Evolutionary conservation across 768 basidiomycete genomes (phyloP).

Genomic region (Gloeophyllum trabeum): DNA sequence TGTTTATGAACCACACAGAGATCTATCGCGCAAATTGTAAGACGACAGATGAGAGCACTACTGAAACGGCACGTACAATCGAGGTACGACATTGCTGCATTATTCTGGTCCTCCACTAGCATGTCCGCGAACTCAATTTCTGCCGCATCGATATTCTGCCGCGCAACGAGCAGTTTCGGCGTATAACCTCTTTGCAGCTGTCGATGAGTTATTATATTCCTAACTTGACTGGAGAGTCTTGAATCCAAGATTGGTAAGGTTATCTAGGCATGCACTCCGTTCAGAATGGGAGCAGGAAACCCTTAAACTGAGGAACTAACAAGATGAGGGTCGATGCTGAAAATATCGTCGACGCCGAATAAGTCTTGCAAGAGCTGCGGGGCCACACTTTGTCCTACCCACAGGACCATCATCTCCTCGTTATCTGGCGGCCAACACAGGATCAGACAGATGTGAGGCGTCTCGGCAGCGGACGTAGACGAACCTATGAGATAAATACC

Average conservation of each 20-base stretch:
- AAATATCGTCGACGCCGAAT: conserved; percentile 74
- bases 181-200: conserved; percentile 36
- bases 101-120: conserved; percentile 95
- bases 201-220: conserved; percentile 72
- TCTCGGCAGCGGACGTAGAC: conserved; percentile 11
- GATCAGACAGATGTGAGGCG: conserved; percentile 4
- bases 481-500: conserved; percentile 91
- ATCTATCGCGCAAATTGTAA: conserved; percentile 10
- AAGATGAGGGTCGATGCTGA: conserved; percentile 54
- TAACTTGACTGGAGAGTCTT: conserved; percentile 71
- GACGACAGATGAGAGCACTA: not conserved
- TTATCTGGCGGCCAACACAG: conserved; percentile 65
- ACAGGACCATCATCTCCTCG: conserved; percentile 78
- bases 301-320: conserved; percentile 16
- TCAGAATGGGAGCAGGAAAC: conserved; percentile 1
- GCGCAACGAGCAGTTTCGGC: conserved; percentile 61
- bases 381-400: conserved; percentile 78
- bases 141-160: conserved; percentile 86
- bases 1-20: conserved; percentile 27
- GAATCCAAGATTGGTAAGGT: conserved; percentile 63
- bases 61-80: conserved; percentile 54
- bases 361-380: conserved; percentile 77
- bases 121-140: conserved; percentile 97
- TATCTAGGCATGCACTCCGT: too few relatives aligned
- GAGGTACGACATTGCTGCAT: conserved; percentile 84